Evolutionary conservation across 768 basidiomycete genomes (phyloP).

Genomic region (Hysterangium stoloniferum): DNA sequence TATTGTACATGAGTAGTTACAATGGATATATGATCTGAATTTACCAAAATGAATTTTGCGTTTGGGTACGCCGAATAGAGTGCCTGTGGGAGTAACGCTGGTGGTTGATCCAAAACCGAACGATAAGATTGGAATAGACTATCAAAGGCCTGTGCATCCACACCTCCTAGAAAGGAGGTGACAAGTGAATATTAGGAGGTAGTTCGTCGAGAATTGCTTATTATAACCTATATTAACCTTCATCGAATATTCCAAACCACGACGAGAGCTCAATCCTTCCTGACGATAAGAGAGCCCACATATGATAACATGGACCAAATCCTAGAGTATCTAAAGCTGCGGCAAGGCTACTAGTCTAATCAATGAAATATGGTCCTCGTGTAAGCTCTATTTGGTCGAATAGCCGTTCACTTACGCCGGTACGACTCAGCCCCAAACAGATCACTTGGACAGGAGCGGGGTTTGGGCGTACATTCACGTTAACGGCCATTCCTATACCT

Average conservation of each 20-base stretch:
- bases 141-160: not conserved
- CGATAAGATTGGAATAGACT: not conserved
- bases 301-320: not conserved
- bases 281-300: not conserved
- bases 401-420: not conserved
- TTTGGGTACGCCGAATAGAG: constrained; percentile 6
- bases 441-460: no score
- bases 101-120: not conserved
- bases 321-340: not conserved
- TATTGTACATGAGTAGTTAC: not conserved
- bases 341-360: not conserved
- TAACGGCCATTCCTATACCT: no score
- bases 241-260: not conserved
- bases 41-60: constrained; percentile 9
- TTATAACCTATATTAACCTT: not conserved
- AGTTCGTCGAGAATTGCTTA: not conserved
- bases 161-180: not conserved
- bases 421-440: not conserved
- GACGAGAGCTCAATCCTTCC: not conserved
- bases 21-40: not conserved
- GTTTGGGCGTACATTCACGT: no score
- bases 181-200: not conserved
- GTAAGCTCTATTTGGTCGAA: not conserved
- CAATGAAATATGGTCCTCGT: not conserved
- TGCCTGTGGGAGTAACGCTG: not conserved